Evolutionary conservation across 306 rosid genomes (phyloP).

Genomic region (Cicer chorassanicum): DNA sequence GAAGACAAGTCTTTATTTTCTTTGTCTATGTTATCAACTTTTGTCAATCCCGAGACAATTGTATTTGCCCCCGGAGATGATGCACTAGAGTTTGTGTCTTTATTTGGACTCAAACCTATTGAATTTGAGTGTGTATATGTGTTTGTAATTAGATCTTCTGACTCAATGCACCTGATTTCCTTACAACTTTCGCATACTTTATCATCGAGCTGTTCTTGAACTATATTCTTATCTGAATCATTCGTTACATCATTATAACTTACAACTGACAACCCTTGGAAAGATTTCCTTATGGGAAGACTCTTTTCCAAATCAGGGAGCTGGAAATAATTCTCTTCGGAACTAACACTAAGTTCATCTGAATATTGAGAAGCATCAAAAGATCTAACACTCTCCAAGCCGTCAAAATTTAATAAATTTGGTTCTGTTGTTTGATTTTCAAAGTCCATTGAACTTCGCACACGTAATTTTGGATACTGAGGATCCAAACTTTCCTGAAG

Average conservation of each 20-base stretch:
- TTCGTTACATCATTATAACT: constrained; percentile 44
- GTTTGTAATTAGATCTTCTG: constrained; percentile 54
- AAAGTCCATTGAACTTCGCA: constrained; percentile 66
- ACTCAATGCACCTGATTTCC: constrained; percentile 67
- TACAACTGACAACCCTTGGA: constrained; percentile 47
- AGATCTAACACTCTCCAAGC: constrained; percentile 55
- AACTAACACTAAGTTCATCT: constrained; percentile 66
- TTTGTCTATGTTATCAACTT: constrained; percentile 51
- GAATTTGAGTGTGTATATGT: constrained; percentile 48
- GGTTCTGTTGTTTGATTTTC: constrained; percentile 52
- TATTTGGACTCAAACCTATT: constrained; percentile 50
- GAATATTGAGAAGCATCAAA: constrained; percentile 71
- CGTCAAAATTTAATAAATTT: constrained; percentile 39
- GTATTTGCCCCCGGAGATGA: constrained; percentile 61
- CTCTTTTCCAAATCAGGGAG: constrained; percentile 62
- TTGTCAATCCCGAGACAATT: constrained; percentile 53
- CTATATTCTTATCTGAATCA: constrained; percentile 45
- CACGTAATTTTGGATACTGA: constrained; percentile 73
- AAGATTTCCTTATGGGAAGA: constrained; percentile 49
- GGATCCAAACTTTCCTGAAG: constrained; percentile 60
- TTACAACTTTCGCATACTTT: constrained; percentile 54
- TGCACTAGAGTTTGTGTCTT: constrained; percentile 49
- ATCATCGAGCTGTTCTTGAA: constrained; percentile 56
- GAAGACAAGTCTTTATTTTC: constrained; percentile 41
- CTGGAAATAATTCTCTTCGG: constrained; percentile 67